Evolutionary conservation across 2,329 filamentous ascomycete species (phyloP).

Genomic region (Talaromyces sp.): DNA sequence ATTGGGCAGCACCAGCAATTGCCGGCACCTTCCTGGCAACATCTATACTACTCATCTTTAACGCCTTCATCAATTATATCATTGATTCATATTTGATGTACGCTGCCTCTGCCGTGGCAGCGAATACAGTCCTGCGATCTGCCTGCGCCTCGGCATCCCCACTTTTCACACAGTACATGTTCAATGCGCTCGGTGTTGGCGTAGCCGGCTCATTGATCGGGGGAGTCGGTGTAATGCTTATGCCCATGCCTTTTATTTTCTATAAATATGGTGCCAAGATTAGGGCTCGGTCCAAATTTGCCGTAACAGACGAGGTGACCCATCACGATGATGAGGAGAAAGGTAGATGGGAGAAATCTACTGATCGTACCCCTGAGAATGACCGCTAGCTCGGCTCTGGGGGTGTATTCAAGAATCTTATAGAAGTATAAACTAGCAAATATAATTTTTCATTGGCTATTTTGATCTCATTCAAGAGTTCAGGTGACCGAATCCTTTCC

Average conservation of each 20-base stretch:
- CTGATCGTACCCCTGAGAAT: too few species aligned
- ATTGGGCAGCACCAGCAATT: neutral
- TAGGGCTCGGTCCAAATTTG: too few species aligned
- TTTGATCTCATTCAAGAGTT: too few species aligned
- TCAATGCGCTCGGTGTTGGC: constrained; percentile 63
- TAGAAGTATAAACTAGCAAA: too few species aligned
- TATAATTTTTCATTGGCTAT: too few species aligned
- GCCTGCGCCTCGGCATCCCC: constrained; percentile 49
- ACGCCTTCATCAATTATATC: constrained; percentile 75
- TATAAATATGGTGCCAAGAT: constrained; percentile 27
- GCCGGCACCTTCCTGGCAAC: constrained; percentile 64
- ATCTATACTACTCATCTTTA: constrained; percentile 76
- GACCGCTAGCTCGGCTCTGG: too few species aligned
- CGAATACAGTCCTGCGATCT: constrained; percentile 49
- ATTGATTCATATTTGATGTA: constrained; percentile 60
- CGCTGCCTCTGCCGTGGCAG: constrained; percentile 42
- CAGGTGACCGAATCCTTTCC: too few species aligned
- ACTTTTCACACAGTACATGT: constrained; percentile 54
- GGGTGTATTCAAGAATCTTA: too few species aligned
- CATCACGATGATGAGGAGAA: too few species aligned
- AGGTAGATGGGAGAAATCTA: too few species aligned
- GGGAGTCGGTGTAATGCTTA: constrained; percentile 44
- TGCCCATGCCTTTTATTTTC: constrained; percentile 48
- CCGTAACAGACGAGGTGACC: too few species aligned
- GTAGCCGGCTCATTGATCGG: constrained; percentile 65